Base-by-base conservation (phyloP, 2,329 filamentous ascomycete genomes). In the Neonectria hederae region DNA sequence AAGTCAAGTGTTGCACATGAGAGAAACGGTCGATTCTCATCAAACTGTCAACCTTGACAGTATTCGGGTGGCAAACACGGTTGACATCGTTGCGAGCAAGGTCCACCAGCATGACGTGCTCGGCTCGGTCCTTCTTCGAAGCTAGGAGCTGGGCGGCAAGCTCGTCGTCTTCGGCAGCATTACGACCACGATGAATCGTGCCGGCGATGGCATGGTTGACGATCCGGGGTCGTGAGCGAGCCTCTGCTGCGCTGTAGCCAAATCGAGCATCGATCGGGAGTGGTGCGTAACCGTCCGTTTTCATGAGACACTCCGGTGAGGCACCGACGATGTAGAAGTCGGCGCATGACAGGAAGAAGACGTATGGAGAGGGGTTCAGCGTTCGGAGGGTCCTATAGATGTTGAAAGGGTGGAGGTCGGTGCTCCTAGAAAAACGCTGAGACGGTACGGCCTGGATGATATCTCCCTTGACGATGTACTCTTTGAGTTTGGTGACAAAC, bases 401-500 rank as follows among this genome's bases (percentile, higher is more conserved):
- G 83, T 98, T 99, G 86, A 98, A 99, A 0, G 96, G 95, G 79
- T 99, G 96, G 46, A 99, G 84, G 60, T 88, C 89, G 3, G 96
- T 99, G 14, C 94, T 94, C 28, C 95, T 88, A 8, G 94, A 90
- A 76, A 98, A 92, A 56, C 96, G 89, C 81, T 99, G 96, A 45
- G 94, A 97, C 2, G 96, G 96, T 17, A 99, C 96, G 1, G 94
- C 93, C 79, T 99, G 96, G 81, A 99, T 98, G 76, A 99, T 98
- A 83, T 98, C 94, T 71, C 96, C 96, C 67, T 88, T 86, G 72
- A 89, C 86, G 72, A 99, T 98, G 83, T 98, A 95, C 80, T 93
- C 86, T 83, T 98, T 98, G 65, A 99, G 85, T 51, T 82, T 84
- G 24, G 87, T 90, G 59, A 99, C 96, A 77, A 98, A 95, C n/a